Percentiles rank a stretch among this genome's conserved stretches.
These are phyloP conservation scores for Coniophora puteana DNA, from an alignment of 1,284 basidiomycete genomes.

Conservation along the genomic window DNA sequence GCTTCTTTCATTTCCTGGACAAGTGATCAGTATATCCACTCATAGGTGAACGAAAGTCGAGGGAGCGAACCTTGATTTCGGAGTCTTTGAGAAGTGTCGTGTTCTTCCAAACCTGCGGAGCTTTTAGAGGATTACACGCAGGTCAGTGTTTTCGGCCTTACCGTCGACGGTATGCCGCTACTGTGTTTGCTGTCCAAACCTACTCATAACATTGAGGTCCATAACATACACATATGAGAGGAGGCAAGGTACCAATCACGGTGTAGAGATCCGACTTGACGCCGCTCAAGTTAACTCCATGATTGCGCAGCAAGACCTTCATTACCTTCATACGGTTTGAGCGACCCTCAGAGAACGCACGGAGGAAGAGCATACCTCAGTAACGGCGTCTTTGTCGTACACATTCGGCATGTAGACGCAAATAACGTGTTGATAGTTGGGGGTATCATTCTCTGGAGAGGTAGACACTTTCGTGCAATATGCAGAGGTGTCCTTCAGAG, in stretches of 20 bases:
- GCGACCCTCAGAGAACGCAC: neutral
- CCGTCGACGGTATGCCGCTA: slow-evolving; percentile 67
- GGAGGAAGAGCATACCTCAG: slow-evolving; percentile 36
- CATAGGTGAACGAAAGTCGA: slow-evolving; percentile 1
- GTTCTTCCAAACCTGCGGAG: slow-evolving; percentile 61
- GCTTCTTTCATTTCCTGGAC: slow-evolving; percentile 55
- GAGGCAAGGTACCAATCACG: slow-evolving; percentile 39
- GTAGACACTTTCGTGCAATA: slow-evolving; percentile 62
- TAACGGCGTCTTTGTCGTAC: slow-evolving; percentile 56
- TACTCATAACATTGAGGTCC: slow-evolving; percentile 18
- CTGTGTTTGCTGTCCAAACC: slow-evolving; percentile 73
- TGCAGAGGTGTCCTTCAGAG: slow-evolving; percentile 52
- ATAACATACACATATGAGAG: neutral
- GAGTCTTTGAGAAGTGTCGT: slow-evolving; percentile 50
- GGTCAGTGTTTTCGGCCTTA: slow-evolving; percentile 22
- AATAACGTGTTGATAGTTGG: slow-evolving; percentile 57
- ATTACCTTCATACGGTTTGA: slow-evolving; percentile 47
- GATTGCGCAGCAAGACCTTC: slow-evolving; percentile 58
- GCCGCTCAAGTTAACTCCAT: slow-evolving; percentile 60
- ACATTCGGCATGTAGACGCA: slow-evolving; percentile 72
- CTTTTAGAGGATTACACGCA: slow-evolving; percentile 1
- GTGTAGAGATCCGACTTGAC: slow-evolving; percentile 73
- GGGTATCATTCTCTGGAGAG: slow-evolving; percentile 41
- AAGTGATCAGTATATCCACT: neutral
- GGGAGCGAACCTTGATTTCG: slow-evolving; percentile 50